These are phyloP conservation scores for Lentinus tigrinus DNA, from an alignment of 768 basidiomycete species.

Conservation along the genomic window DNA sequence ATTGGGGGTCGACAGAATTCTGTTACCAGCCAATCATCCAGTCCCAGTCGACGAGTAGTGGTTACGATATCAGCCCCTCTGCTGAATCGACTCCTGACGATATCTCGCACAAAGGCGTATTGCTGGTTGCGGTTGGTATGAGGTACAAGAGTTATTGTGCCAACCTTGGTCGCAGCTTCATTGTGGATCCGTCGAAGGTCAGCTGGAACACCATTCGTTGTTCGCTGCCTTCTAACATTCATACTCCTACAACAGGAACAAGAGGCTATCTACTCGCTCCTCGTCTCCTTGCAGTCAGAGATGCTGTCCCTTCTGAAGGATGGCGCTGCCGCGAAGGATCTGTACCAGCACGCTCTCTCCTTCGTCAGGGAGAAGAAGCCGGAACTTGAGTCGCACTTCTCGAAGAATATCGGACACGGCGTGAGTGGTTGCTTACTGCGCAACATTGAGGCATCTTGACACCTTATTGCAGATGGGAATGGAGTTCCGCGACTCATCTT, in stretches of 20 bases:
- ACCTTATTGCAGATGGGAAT: constrained; percentile 73
- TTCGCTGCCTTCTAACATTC: background rate
- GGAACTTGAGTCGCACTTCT: constrained; percentile 79
- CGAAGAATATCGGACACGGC: constrained; percentile 88
- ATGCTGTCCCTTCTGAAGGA: constrained; percentile 76
- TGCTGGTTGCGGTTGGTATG: constrained; percentile 84
- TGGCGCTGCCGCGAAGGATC: constrained; percentile 70
- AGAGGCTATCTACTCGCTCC: constrained; percentile 81
- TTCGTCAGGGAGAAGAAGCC: constrained; percentile 77
- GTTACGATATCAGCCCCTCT: constrained; percentile 86
- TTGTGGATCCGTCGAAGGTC: constrained; percentile 93
- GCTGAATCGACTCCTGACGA: constrained; percentile 83
- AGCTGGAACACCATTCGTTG: constrained; percentile 9
- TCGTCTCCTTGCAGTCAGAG: constrained; percentile 77
- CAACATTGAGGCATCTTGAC: background rate
- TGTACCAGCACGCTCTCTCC: constrained; percentile 74
- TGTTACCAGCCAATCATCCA: constrained; percentile 96
- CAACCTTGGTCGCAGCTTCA: constrained; percentile 90
- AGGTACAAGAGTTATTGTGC: constrained; percentile 92
- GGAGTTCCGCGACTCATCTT: constrained; percentile 89
- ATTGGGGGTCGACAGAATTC: constrained; percentile 90
- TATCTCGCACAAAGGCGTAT: constrained; percentile 85
- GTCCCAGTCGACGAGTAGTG: constrained; percentile 76
- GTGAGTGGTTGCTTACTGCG: constrained; percentile 42
- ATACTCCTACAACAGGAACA: constrained; percentile 60